Evolutionary conservation across 768 basidiomycete species (phyloP).

Genomic region (Dendrothele bispora): DNA sequence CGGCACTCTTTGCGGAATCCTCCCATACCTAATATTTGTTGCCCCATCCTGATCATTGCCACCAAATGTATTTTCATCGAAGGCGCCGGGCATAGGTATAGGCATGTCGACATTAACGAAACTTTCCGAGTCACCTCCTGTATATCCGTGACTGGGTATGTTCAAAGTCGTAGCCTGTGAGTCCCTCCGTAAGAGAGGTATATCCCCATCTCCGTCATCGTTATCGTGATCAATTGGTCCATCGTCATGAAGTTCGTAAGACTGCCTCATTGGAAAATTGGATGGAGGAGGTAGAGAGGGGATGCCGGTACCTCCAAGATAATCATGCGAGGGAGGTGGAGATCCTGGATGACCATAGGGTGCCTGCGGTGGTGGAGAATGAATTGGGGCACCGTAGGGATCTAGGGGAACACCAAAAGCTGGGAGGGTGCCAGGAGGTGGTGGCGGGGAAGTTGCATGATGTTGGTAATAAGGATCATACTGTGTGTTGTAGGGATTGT

Average conservation of each 20-base stretch:
- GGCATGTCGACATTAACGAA: constrained; percentile 14
- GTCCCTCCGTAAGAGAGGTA: constrained; percentile 61
- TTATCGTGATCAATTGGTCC: constrained; percentile 26
- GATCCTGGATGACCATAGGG: constrained; percentile 13
- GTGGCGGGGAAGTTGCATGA: constrained; percentile 19
- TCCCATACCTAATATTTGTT: constrained; percentile 80
- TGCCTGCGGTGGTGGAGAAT: constrained; percentile 24
- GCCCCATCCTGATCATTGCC: constrained; percentile 34
- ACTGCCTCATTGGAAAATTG: constrained; percentile 13
- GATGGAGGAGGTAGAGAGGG: constrained; percentile 11
- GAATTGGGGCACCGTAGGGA: constrained; percentile 19
- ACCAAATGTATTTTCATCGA: constrained; percentile 34
- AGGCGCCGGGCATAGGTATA: constrained; percentile 44
- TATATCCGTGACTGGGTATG: constrained; percentile 24
- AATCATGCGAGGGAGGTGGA: constrained; percentile 5
- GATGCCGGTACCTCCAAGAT: too few relatives aligned
- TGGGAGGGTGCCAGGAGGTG: constrained; percentile 19
- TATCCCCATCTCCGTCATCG: constrained; percentile 58
- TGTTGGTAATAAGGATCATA: constrained; percentile 40
- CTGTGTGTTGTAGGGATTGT: constrained; percentile 45
- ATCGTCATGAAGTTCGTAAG: constrained; percentile 19
- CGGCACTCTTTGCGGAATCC: constrained; percentile 88
- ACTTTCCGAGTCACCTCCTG: constrained; percentile 13
- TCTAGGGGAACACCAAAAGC: constrained; percentile 7
- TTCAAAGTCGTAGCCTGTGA: constrained; percentile 14